Evolutionary conservation across 2,329 filamentous ascomycete genomes (phyloP), one percentile per base, ranked within the genome.

Genomic region (Eutypella sp.): DNA sequence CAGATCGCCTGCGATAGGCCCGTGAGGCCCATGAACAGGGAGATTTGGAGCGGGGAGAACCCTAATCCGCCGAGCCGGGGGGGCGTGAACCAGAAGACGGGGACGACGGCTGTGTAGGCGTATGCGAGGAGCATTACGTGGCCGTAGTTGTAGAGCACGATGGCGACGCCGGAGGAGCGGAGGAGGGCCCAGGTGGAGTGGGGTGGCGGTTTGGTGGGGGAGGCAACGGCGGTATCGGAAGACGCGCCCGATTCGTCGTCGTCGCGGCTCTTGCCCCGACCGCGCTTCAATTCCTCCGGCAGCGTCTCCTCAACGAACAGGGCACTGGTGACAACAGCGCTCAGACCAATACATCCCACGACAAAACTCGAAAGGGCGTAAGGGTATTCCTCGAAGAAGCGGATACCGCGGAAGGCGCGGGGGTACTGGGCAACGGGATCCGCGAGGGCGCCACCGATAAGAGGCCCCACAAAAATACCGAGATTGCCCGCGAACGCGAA

Each of bases 401-500:
- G 61, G 2, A 76, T 53, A 8, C 66, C 60, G 3, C 70, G 74
- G 49, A 91, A 86, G 0, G 76, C 44, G 0, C 66, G 55, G 1
- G 81, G 76, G 56, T 84, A 89, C 60, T 85, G 80, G 5, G 67
- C 57, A 0, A 76, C 81, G 1, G 87, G 88, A 27, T 86, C 76
- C 10, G 85, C 82, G 1, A 93, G 72, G 1, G 70, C 72, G 43
- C 87, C 88, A 36, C 87, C 86, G 18, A 89, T 58, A 8, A 88
- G 57, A 3, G 87, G 85, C 0, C 87, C 88, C 2, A 89, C 24
- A 47, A 89, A 81, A 38, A 92, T 81, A 4, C 88, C 88, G 8
- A 91, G 19, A 53, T 92, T 92, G 4, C 81, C 81, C 0, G 78
- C 72, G 58, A 92, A 88, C 9, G 86, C 85, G 59, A 91, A 91